These are phyloP conservation scores for Saururus chinensis DNA, from an alignment of 164 flowering plant genomes.

Conservation along the genomic window DNA sequence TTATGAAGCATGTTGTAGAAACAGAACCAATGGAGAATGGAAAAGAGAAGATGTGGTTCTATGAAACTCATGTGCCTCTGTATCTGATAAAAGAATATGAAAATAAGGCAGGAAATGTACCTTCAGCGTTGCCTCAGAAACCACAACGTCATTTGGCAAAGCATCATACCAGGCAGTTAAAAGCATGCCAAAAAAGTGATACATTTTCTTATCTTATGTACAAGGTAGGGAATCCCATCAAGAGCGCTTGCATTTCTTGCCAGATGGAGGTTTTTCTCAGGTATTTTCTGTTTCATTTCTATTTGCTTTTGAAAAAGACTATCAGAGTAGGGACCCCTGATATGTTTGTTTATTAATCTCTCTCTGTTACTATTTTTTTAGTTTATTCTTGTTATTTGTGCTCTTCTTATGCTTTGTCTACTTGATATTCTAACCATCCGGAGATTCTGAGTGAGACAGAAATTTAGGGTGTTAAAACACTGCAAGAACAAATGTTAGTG, in stretches of 20 bases:
- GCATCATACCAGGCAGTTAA: slow-evolving; percentile 41
- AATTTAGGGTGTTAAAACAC: too few species aligned
- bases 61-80: slow-evolving; percentile 64
- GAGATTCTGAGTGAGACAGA: too few species aligned
- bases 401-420: not conserved
- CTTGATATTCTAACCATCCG: not conserved
- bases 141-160: slow-evolving; percentile 18
- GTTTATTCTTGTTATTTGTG: not conserved
- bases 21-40: slow-evolving; percentile 49
- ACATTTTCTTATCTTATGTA: slow-evolving; percentile 48
- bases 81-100: slow-evolving; percentile 83
- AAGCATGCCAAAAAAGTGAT: slow-evolving; percentile 35
- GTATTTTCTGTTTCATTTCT: slow-evolving; percentile 18
- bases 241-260: slow-evolving; percentile 60
- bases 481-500: too few species aligned
- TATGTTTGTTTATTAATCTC: not conserved
- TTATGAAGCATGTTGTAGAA: slow-evolving; percentile 63
- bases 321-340: too few species aligned
- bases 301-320: not conserved
- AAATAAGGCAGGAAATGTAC: slow-evolving; percentile 22
- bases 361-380: not conserved
- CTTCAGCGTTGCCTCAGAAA: slow-evolving; percentile 16
- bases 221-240: slow-evolving; percentile 42
- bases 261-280: slow-evolving; percentile 46
- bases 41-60: slow-evolving; percentile 69